A percentile compares a stretch with the other conserved stretches of the same genome.
Evolutionary conservation across 768 basidiomycete genomes (phyloP).

Genomic region (Saitozyma podzolica): DNA sequence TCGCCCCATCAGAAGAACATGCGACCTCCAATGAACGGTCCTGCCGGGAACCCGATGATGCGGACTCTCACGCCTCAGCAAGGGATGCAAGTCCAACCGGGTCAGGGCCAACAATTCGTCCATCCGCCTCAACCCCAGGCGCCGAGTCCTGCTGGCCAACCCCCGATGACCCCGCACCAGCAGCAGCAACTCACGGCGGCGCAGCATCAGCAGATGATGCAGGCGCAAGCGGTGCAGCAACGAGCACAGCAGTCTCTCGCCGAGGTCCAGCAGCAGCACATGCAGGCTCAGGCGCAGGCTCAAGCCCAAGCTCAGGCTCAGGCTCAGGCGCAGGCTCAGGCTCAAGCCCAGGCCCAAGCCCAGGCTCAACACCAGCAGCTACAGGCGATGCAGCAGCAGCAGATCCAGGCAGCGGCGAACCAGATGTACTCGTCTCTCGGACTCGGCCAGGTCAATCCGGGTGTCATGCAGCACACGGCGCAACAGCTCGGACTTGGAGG

Average conservation of each 20-base stretch:
- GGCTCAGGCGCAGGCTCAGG: slow-evolving; percentile 22
- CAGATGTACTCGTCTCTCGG: slow-evolving; percentile 38
- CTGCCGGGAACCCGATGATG: slow-evolving; percentile 27
- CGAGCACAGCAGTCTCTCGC: slow-evolving; percentile 16
- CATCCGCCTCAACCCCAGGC: too few species aligned
- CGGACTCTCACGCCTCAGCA: slow-evolving; percentile 36
- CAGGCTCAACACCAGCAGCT: slow-evolving; percentile 19
- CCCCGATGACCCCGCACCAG: not conserved
- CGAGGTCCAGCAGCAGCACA: slow-evolving; percentile 12
- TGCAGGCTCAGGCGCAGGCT: not conserved
- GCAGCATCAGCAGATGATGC: slow-evolving; percentile 6
- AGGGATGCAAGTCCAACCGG: not conserved
- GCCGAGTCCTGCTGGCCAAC: too few species aligned
- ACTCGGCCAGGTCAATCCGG: slow-evolving; percentile 32
- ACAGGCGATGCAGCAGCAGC: slow-evolving; percentile 17
- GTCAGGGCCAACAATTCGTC: too few species aligned
- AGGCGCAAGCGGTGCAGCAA: slow-evolving; percentile 23
- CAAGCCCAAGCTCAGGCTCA: slow-evolving; percentile 10
- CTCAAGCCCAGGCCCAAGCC: slow-evolving; percentile 26
- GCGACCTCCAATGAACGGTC: slow-evolving; percentile 35
- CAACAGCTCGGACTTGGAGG: slow-evolving; percentile 32
- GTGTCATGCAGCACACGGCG: slow-evolving; percentile 33
- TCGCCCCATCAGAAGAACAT: slow-evolving; percentile 41
- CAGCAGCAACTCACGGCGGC: not conserved
- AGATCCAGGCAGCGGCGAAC: slow-evolving; percentile 30